These are phyloP conservation scores for Trichophyton verrucosum DNA, from an alignment of 2,329 filamentous ascomycete species.

Conservation along the genomic window DNA sequence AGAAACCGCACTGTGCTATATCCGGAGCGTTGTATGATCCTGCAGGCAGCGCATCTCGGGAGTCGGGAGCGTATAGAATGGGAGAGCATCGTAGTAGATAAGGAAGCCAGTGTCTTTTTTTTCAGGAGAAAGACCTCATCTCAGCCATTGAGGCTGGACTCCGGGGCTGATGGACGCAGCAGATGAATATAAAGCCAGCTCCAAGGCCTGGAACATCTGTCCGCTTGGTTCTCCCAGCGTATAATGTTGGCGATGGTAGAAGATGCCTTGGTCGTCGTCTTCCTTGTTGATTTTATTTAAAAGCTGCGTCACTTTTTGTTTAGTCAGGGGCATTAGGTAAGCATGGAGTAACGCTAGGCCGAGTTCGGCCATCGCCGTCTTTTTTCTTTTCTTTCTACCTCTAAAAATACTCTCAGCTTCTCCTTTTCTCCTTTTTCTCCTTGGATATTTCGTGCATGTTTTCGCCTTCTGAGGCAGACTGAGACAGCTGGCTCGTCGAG, in stretches of 20 bases:
- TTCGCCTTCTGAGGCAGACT: not conserved
- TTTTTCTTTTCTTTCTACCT: not conserved
- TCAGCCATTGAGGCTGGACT: not conserved
- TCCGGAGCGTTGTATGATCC: not conserved
- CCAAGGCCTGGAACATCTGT: not conserved
- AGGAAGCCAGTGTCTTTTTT: not conserved
- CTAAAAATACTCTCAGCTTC: not conserved
- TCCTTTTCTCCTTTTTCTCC: not conserved
- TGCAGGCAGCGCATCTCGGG: not conserved
- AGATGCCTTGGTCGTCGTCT: not conserved
- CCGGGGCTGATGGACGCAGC: not conserved
- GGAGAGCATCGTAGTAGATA: not conserved
- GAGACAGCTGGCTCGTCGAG: not conserved
- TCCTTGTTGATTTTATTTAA: not conserved
- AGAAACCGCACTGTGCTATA: not conserved
- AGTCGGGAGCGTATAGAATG: conserved; percentile 1
- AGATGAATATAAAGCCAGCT: not conserved
- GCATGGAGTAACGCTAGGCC: not conserved
- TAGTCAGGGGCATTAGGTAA: conserved; percentile 2
- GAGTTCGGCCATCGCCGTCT: not conserved
- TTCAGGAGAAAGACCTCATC: not conserved
- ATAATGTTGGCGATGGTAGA: not conserved
- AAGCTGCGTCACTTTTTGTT: conserved; percentile 2
- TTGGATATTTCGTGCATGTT: not conserved
- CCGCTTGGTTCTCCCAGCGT: not conserved